Evolutionary conservation across 345 rosid genomes (phyloP).

Genomic region (Eucalyptus microcorys): DNA sequence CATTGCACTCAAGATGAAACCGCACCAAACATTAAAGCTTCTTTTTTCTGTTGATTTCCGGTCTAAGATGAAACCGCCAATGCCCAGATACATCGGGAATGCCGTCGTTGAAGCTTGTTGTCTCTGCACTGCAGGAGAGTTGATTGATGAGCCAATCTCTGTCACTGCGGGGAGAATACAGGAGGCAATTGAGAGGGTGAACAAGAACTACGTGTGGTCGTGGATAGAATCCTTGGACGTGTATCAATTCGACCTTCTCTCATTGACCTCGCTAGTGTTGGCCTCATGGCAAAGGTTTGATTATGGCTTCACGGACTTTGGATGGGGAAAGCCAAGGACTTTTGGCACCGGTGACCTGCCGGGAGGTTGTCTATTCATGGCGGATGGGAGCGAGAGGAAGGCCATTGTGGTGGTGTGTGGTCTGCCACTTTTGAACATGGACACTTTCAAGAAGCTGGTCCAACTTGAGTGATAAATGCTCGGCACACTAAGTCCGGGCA

Average conservation of each 20-base stretch:
- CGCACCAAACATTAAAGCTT: not conserved
- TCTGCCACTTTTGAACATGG: not conserved
- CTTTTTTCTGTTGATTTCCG: not conserved
- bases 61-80: not conserved
- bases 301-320: not conserved
- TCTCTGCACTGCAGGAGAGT: not conserved
- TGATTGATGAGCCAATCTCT: not conserved
- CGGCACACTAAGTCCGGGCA: not conserved
- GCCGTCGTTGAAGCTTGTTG: not conserved
- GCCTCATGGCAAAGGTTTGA: not conserved
- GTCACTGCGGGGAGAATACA: not conserved
- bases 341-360: not conserved
- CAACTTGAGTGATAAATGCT: not conserved
- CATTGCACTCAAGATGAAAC: not conserved
- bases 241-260: not conserved
- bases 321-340: not conserved
- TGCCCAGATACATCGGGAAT: not conserved
- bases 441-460: not conserved
- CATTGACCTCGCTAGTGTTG: not conserved
- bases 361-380: not conserved
- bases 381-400: not conserved
- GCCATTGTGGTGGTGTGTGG: not conserved
- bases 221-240: not conserved
- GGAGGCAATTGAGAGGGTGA: not conserved
- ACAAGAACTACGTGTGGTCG: not conserved